These are phyloP conservation scores for Abelmoschus esculentus DNA, from an alignment of 345 rosid species.

Conservation along the genomic window DNA sequence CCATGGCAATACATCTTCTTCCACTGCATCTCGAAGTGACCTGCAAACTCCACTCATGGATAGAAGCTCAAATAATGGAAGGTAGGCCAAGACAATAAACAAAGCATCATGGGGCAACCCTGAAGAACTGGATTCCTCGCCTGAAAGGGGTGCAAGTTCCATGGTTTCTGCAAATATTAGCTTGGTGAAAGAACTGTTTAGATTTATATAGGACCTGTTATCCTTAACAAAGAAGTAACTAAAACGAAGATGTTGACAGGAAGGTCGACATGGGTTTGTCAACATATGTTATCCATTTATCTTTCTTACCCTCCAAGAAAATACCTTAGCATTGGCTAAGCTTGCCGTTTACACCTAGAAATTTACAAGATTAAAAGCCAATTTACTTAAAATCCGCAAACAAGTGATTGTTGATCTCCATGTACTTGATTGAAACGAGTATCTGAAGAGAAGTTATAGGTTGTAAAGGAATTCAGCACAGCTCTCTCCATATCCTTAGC, in stretches of 20 bases:
- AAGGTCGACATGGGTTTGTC: neutral
- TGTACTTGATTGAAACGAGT: too few relatives aligned
- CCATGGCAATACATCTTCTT: conserved; percentile 49
- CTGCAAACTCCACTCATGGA: conserved; percentile 39
- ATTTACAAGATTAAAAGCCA: too few relatives aligned
- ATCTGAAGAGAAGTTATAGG: too few relatives aligned
- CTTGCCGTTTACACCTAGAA: too few relatives aligned
- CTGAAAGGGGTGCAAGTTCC: neutral
- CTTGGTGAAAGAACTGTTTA: neutral
- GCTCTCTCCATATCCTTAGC: too few relatives aligned
- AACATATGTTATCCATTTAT: too few relatives aligned
- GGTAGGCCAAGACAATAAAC: conserved; percentile 51
- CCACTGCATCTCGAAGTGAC: conserved; percentile 42
- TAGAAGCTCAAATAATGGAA: conserved; percentile 54
- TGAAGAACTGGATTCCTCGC: conserved; percentile 2
- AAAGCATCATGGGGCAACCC: conserved; percentile 50
- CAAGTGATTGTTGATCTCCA: too few relatives aligned
- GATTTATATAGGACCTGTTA: neutral
- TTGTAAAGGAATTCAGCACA: too few relatives aligned
- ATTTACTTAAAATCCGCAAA: too few relatives aligned
- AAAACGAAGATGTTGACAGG: conserved; percentile 5
- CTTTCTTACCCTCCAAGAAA: too few relatives aligned
- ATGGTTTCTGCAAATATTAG: neutral
- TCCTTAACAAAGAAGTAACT: neutral
- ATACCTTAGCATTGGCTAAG: too few relatives aligned